Percentiles rank a stretch among this genome's conserved stretches.
Conservation (phyloP, 495 filamentous ascomycete genomes). For the Penicillium dipodomyicola region DNA sequence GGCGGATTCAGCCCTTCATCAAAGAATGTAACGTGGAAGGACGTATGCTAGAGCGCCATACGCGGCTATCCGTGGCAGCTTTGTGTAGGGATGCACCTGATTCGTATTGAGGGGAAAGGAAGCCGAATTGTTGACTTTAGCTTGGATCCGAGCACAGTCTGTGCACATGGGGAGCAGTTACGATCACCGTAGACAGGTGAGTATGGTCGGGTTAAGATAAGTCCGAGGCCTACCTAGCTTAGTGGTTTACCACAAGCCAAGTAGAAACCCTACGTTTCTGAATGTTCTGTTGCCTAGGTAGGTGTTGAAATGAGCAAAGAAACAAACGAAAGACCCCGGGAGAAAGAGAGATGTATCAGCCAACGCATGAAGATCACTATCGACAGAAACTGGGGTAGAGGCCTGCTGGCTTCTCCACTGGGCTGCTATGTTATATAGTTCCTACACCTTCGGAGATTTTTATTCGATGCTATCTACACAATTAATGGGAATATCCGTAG, state of each 20-base stretch:
- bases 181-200: background rate
- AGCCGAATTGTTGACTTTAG: background rate
- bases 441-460: background rate
- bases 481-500: background rate
- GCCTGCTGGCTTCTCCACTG: slow-evolving; percentile 1
- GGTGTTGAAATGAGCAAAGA: background rate
- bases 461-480: background rate
- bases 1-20: background rate
- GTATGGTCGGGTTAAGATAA: background rate
- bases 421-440: background rate
- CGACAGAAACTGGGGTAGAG: slow-evolving; percentile 7
- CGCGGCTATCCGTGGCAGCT: background rate
- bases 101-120: background rate
- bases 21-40: background rate
- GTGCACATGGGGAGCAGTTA: background rate
- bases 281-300: background rate
- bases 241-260: background rate
- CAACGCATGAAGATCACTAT: slow-evolving; percentile 7
- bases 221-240: background rate
- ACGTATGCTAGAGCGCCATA: background rate
- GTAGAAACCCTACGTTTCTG: background rate
- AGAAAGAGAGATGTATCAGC: background rate
- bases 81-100: background rate
- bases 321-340: background rate
- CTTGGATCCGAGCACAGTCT: slow-evolving; percentile 4